phyloP scores from a whole-genome alignment of 2,329 filamentous ascomycete species.

The Aspergillus hiratsukae region DNA sequence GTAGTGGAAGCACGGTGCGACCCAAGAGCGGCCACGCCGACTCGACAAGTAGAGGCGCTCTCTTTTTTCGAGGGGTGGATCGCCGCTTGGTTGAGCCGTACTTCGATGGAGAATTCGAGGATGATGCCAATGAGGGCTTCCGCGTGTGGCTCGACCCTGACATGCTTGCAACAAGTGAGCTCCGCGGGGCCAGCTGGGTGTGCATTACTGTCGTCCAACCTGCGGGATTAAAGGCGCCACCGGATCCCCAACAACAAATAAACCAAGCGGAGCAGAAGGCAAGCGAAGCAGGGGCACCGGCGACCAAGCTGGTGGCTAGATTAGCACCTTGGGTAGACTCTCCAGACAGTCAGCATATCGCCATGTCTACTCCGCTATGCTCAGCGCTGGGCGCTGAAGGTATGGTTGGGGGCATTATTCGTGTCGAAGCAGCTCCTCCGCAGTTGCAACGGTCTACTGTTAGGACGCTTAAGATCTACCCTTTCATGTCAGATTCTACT shows the following conservation, averaged over 20 bases:
- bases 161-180: constrained; percentile 63
- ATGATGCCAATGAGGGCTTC: constrained; percentile 55
- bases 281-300: constrained; percentile 53
- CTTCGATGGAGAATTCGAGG: constrained; percentile 66
- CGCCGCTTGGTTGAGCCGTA: constrained; percentile 64
- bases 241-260: constrained; percentile 64
- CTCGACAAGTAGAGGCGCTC: constrained; percentile 46
- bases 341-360: constrained; percentile 73
- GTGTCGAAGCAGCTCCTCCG: constrained; percentile 74
- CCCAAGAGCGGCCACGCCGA: constrained; percentile 58
- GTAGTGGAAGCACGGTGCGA: constrained; percentile 66
- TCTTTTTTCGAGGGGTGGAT: constrained; percentile 80
- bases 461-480: constrained; percentile 70
- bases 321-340: constrained; percentile 79
- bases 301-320: constrained; percentile 69
- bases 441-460: constrained; percentile 65
- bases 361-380: constrained; percentile 74
- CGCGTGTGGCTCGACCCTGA: constrained; percentile 84
- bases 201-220: constrained; percentile 84
- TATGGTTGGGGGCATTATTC: constrained; percentile 80
- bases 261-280: constrained; percentile 62
- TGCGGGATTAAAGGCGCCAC: constrained; percentile 65
- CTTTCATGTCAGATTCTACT: constrained; percentile 60
- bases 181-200: constrained; percentile 73
- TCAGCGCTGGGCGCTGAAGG: constrained; percentile 65